A percentile compares a stretch with the other conserved stretches of the same genome.
Conservation (phyloP, 108 stramenopile species). For the Cylindrotheca closterium region DNA sequence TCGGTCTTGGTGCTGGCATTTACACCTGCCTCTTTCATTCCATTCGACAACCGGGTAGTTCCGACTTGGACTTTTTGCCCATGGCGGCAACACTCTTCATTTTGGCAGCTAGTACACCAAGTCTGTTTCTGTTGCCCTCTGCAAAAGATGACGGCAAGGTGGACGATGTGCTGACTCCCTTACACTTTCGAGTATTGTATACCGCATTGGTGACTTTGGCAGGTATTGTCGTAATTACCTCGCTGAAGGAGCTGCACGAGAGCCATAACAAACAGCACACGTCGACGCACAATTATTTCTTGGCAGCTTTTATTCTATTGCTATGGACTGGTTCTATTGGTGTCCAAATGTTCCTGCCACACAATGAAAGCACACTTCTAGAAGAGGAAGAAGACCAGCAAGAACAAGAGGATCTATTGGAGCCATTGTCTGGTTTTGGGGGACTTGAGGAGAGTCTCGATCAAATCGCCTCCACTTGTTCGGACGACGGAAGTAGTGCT, state of each 20-base stretch:
- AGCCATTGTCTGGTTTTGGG: too few relatives aligned
- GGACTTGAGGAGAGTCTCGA: neutral
- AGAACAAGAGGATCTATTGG: slow-evolving; percentile 23
- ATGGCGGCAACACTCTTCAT: slow-evolving; percentile 75
- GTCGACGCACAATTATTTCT: slow-evolving; percentile 11
- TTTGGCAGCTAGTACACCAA: slow-evolving; percentile 55
- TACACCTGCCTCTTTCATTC: slow-evolving; percentile 58
- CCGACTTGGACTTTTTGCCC: slow-evolving; percentile 74
- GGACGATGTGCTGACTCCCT: slow-evolving; percentile 56
- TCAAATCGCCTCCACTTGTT: neutral
- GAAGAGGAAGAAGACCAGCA: slow-evolving; percentile 9
- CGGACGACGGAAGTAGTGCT: neutral
- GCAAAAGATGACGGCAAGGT: slow-evolving; percentile 33
- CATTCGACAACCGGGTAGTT: slow-evolving; percentile 31
- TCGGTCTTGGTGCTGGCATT: slow-evolving; percentile 63
- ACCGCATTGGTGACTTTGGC: slow-evolving; percentile 59
- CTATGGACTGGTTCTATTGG: slow-evolving; percentile 72
- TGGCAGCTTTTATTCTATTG: slow-evolving; percentile 48
- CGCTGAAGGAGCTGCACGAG: slow-evolving; percentile 36
- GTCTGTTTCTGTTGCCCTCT: slow-evolving; percentile 55
- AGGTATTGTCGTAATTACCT: slow-evolving; percentile 50
- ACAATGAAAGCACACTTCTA: slow-evolving; percentile 19
- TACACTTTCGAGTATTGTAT: slow-evolving; percentile 73
- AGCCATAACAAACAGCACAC: slow-evolving; percentile 7
- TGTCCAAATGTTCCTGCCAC: slow-evolving; percentile 43